Evolutionary conservation across 345 rosid genomes (phyloP), one percentile per base, ranked within the genome.

Genomic region (Citrus hindsii): DNA sequence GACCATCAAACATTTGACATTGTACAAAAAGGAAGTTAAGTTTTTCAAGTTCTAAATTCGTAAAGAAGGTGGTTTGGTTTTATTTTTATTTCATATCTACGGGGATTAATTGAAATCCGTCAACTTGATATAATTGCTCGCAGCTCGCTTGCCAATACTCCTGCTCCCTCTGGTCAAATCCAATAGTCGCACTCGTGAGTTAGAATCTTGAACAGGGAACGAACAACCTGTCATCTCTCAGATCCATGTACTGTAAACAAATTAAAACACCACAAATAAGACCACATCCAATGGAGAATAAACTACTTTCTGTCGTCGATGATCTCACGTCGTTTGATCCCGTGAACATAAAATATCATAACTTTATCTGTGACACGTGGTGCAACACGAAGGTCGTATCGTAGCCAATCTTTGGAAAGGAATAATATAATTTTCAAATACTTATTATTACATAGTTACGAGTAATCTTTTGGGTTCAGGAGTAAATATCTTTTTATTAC

Each of bases 351-450:
- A 3, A 24, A 73, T 22, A 59, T 37, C 0, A 28, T 9, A 5
- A 3, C 22, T 61, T 28, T 13, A 48, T 51, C 30, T 65, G 6
- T 7, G 60, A n/a, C 71, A 48, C 42, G 78, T 33, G 79, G 71
- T 66, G 35, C 24, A 32, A 8, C 0, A 16, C 3, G 6, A 22
- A 8, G 35, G 51, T 7, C 61, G 65, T n/a, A 81, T 71, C 69
- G 30, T 37, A 56, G 3, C 2, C 30, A 71, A 63, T 71, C 77
- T 71, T 19, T 12, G 6, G 9, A 35, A 77, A 40, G 42, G 76
- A 74, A 78, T 74, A 74, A 56, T 35, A 40, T 53, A 71, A 68
- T 64, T 66, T 77, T 77, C 58, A n/a, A 61, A 6, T 37, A n/a
- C 22, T 74, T 55, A 22, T 55, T 42, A 42, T 46, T 46, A 13